Conservation (phyloP, 345 rosid species). For the Eucalyptus virginea region DNA sequence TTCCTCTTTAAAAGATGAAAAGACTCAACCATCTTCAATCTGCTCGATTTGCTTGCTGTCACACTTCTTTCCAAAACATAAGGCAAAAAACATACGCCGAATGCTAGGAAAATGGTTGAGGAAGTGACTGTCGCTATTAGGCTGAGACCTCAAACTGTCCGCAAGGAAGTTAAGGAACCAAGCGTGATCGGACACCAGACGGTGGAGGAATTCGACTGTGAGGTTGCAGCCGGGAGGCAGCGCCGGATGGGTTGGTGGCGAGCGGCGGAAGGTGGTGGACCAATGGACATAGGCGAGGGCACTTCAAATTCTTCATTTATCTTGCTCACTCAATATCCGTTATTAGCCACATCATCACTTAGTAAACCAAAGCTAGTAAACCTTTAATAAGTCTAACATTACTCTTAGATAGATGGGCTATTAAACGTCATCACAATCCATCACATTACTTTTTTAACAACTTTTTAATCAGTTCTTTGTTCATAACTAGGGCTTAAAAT, state of each 20-base stretch:
- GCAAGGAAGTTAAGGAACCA: not conserved
- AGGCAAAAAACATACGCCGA: too few species aligned
- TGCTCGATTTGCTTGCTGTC: not conserved
- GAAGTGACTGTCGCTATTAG: not conserved
- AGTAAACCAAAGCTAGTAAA: not conserved
- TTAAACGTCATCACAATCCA: not conserved
- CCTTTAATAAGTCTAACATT: not conserved
- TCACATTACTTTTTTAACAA: not conserved
- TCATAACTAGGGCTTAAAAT: not conserved
- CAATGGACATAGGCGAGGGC: too few species aligned
- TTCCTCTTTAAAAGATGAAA: too few species aligned
- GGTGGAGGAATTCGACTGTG: not conserved
- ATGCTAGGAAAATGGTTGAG: not conserved
- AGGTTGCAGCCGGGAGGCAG: not conserved
- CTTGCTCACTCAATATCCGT: not conserved
- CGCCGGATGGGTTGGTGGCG: not conserved
- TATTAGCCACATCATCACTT: not conserved
- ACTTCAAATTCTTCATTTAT: not conserved
- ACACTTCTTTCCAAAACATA: not conserved
- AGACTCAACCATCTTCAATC: not conserved
- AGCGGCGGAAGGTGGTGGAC: accelerated
- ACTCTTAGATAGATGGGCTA: not conserved
- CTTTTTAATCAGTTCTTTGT: not conserved
- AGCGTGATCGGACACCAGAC: not conserved
- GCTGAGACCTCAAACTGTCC: too few species aligned